Base-by-base conservation (phyloP, 78 protist species). In the Guillardia theta region DNA sequence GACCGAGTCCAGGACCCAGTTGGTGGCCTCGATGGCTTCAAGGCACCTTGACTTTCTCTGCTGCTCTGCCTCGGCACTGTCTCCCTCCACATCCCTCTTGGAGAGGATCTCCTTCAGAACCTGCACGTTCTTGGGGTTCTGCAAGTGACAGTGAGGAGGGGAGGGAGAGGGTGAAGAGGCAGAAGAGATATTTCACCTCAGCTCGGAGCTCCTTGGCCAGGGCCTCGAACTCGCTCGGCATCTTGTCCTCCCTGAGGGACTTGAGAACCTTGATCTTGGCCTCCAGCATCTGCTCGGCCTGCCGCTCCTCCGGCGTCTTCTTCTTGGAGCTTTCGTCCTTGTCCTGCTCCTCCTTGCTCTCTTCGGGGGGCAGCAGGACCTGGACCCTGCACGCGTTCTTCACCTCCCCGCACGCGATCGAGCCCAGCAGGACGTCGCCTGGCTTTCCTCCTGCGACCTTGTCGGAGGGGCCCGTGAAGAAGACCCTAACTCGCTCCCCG, bases 121-220 rank as follows among this genome's bases (percentile, higher is more conserved):
- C 64, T 50, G 64, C 92, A 87, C 70, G 64, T 87, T 50, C 53
- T 19, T 33, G 50, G 92, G 62, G 92, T n/a, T n/a, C n/a, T n/a
- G n/a, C n/a, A n/a, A n/a, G n/a, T n/a, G n/a, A n/a, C n/a, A n/a
- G n/a, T n/a, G 62, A 18, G 62, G 30, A 50, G 30, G 62, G 10
- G 62, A 18, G 10, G 10, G 30, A 18, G 62, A 18, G n/a, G n/a
- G n/a, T n/a, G n/a, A n/a, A n/a, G n/a, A n/a, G n/a, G n/a, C n/a
- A n/a, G n/a, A n/a, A n/a, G n/a, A n/a, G n/a, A n/a, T n/a, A n/a
- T n/a, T n/a, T n/a, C n/a, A n/a, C 15, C 36, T 87, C 92, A 62
- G 53, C 37, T 50, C 27, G 64, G 70, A 87, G 92, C 9, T 27
- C 53, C 43, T 27, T 33, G 33, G 92, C 92, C 62, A 87, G 92